Evolutionary conservation across 23 red algal genomes (phyloP), one percentile per base, ranked within the genome.

Genomic region (Pyropia haitanensis): DNA sequence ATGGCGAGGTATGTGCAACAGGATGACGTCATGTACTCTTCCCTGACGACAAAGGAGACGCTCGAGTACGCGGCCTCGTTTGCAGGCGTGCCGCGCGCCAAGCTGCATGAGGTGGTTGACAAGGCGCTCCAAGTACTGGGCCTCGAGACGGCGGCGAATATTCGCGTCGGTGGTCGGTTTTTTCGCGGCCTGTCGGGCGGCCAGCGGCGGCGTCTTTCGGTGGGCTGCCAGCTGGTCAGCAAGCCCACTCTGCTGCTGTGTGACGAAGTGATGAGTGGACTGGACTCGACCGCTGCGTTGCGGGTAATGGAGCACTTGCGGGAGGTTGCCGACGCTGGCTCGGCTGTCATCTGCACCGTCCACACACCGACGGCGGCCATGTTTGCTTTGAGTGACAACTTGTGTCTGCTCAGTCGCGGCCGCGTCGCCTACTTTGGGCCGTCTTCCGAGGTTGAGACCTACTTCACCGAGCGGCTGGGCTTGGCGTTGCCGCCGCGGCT

Each of bases 191-290:
- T 88, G 26, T 84, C 77, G 30, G 91, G 91, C 27, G 91, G 91
- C 32, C 91, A 96, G 67, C 79, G 73, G 50, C 71, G 91, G 49
- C 83, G 83, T 5, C 65, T 88, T 0, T 88, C 91, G 26, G 81
- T 96, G 16, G 91, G 83, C 24, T 72, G 71, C 25, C 78, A 96
- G 62, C 67, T 96, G 39, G 70, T 96, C 20, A 64, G 71, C 10
- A 17, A 64, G 17, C 91, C 83, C 19, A 60, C 63, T 15, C 53
- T 96, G 25, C 59, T 96, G 60, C 83, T 96, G 64, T 65, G 83
- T 1, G 91, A 96, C 67, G 91, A 89, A 39, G 84, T 84, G 65
- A 96, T 84, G 14, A 79, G 78, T 7, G 91, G 91, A 17, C 75
- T 96, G 19, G 91, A 96, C 49, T 75, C 82, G 26, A 72, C 91